phyloP scores from a whole-genome alignment of 129 eudicot species.

The Lactuca saligna region DNA sequence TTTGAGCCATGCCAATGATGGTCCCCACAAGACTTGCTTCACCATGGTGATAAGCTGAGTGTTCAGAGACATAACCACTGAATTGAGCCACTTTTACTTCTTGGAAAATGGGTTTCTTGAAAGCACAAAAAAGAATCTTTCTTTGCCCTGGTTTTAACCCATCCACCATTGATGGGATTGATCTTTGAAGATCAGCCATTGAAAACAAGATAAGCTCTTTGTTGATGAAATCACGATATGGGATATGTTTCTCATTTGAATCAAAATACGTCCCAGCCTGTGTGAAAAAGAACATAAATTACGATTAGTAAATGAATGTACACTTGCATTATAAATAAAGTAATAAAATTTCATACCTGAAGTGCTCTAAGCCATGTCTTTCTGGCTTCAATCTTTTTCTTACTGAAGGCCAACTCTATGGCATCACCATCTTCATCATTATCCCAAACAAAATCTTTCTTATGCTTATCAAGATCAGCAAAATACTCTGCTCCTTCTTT shows the following conservation, averaged over 20 bases:
- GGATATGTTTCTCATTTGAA: conserved; percentile 60
- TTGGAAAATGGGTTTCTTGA: conserved; percentile 65
- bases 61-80: conserved; percentile 83
- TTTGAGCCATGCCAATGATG: conserved; percentile 93
- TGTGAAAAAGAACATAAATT: not conserved
- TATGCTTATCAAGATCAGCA: conserved; percentile 61
- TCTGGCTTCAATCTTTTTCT: conserved; percentile 90
- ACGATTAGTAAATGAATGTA: too few species aligned
- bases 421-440: conserved; percentile 85
- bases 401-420: conserved; percentile 91
- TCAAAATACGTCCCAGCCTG: conserved; percentile 87
- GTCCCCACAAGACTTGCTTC: conserved; percentile 83
- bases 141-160: conserved; percentile 98
- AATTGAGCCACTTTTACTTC: conserved; percentile 90
- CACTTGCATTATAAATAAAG: not conserved
- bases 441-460: conserved; percentile 73
- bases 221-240: conserved; percentile 85
- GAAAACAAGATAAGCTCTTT: conserved; percentile 89
- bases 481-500: conserved; percentile 79
- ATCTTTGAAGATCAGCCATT: conserved; percentile 86
- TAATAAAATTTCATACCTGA: conserved; percentile 46
- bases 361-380: conserved; percentile 86
- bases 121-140: conserved; percentile 84
- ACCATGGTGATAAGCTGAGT: conserved; percentile 95
- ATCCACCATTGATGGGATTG: conserved; percentile 91